A percentile compares a stretch with the other conserved stretches of the same genome.
phyloP scores from a whole-genome alignment of 768 basidiomycete genomes.

The Gyrodon lividus region DNA sequence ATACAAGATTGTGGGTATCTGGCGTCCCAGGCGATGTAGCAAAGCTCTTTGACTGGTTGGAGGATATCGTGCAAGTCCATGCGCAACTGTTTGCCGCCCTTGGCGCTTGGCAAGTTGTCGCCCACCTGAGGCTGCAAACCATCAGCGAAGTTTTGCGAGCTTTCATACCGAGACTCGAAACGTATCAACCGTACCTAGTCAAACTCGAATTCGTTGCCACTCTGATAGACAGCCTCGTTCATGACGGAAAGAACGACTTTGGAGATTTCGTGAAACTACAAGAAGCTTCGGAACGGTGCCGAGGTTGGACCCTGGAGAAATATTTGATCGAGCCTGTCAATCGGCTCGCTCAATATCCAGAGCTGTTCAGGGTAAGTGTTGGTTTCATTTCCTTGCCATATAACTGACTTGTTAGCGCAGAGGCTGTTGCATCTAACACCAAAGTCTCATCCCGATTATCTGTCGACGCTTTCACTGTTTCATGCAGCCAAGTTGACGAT shows the following conservation, averaged over 20 bases:
- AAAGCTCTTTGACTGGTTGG: constrained; percentile 82
- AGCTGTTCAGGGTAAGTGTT: constrained; percentile 66
- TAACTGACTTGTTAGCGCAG: constrained; percentile 40
- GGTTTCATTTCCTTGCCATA: not conserved
- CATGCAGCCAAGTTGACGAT: constrained; percentile 71
- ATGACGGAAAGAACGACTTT: constrained; percentile 64
- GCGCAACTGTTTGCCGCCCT: constrained; percentile 55
- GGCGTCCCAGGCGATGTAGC: constrained; percentile 73
- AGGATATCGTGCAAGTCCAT: constrained; percentile 82
- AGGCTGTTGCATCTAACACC: constrained; percentile 69
- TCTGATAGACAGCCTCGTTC: constrained; percentile 48
- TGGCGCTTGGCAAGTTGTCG: constrained; percentile 38
- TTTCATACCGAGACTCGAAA: constrained; percentile 68
- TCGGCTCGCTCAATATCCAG: constrained; percentile 67
- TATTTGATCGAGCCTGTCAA: constrained; percentile 77
- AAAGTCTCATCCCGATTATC: constrained; percentile 64
- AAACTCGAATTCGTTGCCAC: constrained; percentile 60
- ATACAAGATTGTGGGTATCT: constrained; percentile 57
- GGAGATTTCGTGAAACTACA: constrained; percentile 82
- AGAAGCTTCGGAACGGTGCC: constrained; percentile 51
- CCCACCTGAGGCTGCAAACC: constrained; percentile 45
- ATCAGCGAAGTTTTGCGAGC: constrained; percentile 58
- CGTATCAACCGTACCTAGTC: constrained; percentile 86
- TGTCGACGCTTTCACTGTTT: constrained; percentile 62
- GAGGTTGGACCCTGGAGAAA: constrained; percentile 61